Conservation (phyloP, 257 asterid genomes). For the Plantago elongata region DNA sequence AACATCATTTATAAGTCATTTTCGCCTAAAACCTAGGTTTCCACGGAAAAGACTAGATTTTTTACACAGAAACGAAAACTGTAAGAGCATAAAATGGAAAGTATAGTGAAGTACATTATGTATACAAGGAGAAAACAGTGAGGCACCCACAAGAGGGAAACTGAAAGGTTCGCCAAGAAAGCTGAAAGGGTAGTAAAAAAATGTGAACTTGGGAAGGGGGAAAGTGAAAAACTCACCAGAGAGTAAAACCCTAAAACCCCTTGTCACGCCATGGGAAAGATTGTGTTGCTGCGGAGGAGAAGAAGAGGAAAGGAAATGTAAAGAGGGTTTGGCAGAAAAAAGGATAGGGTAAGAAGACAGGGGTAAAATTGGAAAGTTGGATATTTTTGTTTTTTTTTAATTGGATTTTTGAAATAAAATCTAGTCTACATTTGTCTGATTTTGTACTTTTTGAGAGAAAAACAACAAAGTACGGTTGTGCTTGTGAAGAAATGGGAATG, state of each 20-base stretch:
- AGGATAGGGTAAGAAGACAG: slow-evolving; percentile 52
- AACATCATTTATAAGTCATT: too few species aligned
- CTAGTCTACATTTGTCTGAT: slow-evolving; percentile 19
- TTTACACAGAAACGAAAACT: too few species aligned
- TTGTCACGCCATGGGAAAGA: slow-evolving; percentile 31
- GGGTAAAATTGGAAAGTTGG: slow-evolving; percentile 15
- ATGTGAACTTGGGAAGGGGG: slow-evolving; percentile 1
- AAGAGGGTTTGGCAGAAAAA: slow-evolving; percentile 16
- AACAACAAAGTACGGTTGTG: slow-evolving; percentile 18
- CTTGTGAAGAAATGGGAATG: slow-evolving; percentile 1
- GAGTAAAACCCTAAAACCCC: slow-evolving; percentile 28
- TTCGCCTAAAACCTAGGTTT: too few species aligned
- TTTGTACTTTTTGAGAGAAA: slow-evolving; percentile 21
- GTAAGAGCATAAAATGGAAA: too few species aligned
- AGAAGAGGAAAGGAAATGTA: slow-evolving; percentile 3
- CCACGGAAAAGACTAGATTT: too few species aligned
- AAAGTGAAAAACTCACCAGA: slow-evolving; percentile 18
- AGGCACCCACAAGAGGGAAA: background rate
- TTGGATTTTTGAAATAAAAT: background rate
- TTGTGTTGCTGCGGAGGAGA: slow-evolving; percentile 13
- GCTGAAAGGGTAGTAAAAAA: slow-evolving; percentile 5
- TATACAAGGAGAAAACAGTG: background rate
- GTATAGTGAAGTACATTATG: too few species aligned
- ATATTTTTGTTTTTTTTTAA: slow-evolving; percentile 1
- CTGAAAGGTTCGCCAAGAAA: background rate